phyloP scores from a whole-genome alignment of 768 basidiomycete species.

The Hygrocybe punicea region DNA sequence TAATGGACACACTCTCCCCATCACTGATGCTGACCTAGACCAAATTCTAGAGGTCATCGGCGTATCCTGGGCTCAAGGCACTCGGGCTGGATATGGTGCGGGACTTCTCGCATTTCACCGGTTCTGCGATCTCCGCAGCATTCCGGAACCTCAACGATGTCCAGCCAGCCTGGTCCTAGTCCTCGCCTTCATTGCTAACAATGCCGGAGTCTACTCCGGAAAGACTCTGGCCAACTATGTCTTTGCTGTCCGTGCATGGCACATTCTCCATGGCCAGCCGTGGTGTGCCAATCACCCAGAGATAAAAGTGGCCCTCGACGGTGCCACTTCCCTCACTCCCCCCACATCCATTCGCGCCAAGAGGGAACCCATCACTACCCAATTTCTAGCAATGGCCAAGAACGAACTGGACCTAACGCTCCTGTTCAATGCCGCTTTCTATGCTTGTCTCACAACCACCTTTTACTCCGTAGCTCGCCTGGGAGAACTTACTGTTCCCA shows the following conservation, averaged over 20 bases:
- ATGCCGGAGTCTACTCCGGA: constrained; percentile 32
- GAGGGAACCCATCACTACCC: constrained; percentile 28
- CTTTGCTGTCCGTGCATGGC: constrained; percentile 43
- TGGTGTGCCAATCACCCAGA: constrained; percentile 30
- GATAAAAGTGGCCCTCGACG: constrained; percentile 29
- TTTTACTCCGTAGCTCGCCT: constrained; percentile 36
- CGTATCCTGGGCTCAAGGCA: constrained; percentile 29
- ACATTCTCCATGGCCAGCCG: constrained; percentile 37
- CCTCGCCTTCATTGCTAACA: constrained; percentile 26
- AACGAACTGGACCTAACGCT: constrained; percentile 23
- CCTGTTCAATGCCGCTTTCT: constrained; percentile 35
- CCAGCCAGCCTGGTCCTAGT: constrained; percentile 29
- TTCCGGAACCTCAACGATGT: constrained; percentile 31
- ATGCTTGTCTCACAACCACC: constrained; percentile 36
- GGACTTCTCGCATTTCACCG: constrained; percentile 40
- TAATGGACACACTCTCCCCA: constrained; percentile 2
- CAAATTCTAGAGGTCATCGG: constrained; percentile 25
- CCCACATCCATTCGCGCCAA: constrained; percentile 26
- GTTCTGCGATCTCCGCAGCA: constrained; percentile 33
- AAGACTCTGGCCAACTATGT: constrained; percentile 38
- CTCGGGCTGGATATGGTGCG: constrained; percentile 34
- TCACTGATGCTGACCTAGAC: constrained; percentile 25
- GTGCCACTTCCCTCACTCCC: constrained; percentile 31
- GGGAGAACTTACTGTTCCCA: constrained; percentile 39
- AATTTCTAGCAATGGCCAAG: constrained; percentile 19